These are phyloP conservation scores for Fusarium beomiforme DNA, from an alignment of 2,329 filamentous ascomycete species.

Conservation along the genomic window DNA sequence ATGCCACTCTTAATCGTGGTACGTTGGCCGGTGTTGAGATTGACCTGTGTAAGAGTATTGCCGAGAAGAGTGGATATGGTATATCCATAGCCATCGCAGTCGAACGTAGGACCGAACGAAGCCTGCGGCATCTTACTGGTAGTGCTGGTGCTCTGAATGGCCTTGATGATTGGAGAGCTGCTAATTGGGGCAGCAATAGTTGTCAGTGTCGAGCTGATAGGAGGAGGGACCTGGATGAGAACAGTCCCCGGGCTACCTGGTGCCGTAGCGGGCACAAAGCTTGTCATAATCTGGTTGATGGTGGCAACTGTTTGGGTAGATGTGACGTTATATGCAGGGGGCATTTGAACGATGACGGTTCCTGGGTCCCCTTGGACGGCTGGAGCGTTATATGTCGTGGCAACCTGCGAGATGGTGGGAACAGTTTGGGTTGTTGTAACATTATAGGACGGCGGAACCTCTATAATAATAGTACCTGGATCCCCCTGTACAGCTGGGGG, in stretches of 20 bases:
- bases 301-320: neutral
- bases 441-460: slow-evolving; percentile 1
- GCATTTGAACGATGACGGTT: neutral
- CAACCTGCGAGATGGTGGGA: neutral
- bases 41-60: neutral
- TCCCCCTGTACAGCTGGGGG: neutral
- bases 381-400: slow-evolving; percentile 4
- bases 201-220: neutral
- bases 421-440: slow-evolving; percentile 2
- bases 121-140: neutral
- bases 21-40: neutral
- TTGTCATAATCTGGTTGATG: neutral
- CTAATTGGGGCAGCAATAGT: neutral
- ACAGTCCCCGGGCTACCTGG: neutral
- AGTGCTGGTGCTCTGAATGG: neutral
- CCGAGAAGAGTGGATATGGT: neutral
- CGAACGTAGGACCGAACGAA: slow-evolving; percentile 1
- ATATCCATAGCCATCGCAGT: neutral
- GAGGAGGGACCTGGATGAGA: neutral
- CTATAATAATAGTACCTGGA: slow-evolving; percentile 1
- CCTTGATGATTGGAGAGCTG: neutral
- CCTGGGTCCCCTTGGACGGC: neutral
- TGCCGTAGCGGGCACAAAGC: neutral
- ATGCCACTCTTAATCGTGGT: neutral
- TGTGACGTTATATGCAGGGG: neutral